Conservation (phyloP, 139 green algal genomes). For the Chlamydomonas sphaeroides region DNA sequence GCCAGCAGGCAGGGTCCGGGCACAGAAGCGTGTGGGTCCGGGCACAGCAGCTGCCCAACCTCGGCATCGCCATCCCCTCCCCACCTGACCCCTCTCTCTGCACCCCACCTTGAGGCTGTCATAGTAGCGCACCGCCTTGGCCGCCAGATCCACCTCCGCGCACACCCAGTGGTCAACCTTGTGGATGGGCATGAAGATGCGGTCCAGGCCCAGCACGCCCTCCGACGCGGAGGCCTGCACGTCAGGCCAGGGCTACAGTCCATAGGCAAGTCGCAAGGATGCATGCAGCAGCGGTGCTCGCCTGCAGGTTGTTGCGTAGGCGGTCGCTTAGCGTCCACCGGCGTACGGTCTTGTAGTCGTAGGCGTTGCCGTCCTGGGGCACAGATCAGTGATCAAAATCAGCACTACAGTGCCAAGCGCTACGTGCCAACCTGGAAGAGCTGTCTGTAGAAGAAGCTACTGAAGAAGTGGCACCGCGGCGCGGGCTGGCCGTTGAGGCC, state of each 20-base stretch:
- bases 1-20: no score
- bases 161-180: constrained; percentile 69
- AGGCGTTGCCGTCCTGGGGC: constrained; percentile 54
- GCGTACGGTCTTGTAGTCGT: constrained; percentile 72
- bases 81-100: no score
- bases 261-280: no score
- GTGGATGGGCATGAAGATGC: constrained; percentile 79
- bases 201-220: constrained; percentile 76
- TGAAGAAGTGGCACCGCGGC: constrained; percentile 83
- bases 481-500: neutral
- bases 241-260: no score
- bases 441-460: constrained; percentile 86
- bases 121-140: constrained; percentile 61
- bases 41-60: no score
- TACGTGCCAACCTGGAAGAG: constrained; percentile 78
- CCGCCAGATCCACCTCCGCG: constrained; percentile 69
- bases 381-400: no score
- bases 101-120: constrained; percentile 67
- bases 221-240: no score
- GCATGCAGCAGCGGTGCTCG: no score
- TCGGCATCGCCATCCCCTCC: no score
- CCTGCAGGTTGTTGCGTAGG: constrained; percentile 46
- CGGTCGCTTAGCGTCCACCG: constrained; percentile 71
- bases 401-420: no score
- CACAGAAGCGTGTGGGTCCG: no score